phyloP scores from a whole-genome alignment of 139 green algal genomes.

The Desmodesmus armatus region DNA sequence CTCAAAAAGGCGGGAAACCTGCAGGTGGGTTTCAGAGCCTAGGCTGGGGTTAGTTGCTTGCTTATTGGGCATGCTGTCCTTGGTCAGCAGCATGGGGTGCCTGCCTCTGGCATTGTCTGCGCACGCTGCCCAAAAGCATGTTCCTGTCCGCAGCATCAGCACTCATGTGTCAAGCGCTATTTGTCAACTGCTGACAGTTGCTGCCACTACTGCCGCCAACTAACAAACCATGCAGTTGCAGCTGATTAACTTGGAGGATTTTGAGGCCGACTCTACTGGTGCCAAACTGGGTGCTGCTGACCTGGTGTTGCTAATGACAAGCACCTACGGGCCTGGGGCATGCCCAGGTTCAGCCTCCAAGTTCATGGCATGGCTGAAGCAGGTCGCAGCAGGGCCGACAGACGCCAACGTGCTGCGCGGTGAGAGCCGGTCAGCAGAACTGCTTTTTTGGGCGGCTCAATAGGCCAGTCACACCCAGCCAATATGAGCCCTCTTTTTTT shows the following conservation, averaged over 20 bases:
- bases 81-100: no score
- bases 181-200: neutral
- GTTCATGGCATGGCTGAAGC: constrained; percentile 35
- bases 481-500: neutral
- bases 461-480: neutral
- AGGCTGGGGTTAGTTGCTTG: neutral
- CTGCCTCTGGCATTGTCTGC: no score
- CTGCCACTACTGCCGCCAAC: neutral
- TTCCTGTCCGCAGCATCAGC: neutral
- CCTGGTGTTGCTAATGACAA: constrained; percentile 2
- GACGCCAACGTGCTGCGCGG: neutral
- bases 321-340: constrained; percentile 41
- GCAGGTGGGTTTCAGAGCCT: neutral
- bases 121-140: neutral
- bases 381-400: neutral
- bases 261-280: neutral
- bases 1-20: neutral
- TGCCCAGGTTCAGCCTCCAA: constrained; percentile 30
- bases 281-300: neutral
- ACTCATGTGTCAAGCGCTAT: neutral
- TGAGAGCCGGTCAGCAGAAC: neutral
- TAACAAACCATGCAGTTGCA: neutral
- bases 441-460: neutral
- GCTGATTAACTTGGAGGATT: constrained; percentile 13
- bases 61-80: neutral